phyloP scores from a whole-genome alignment of 176 grass and related monocot genomes.

The Ensete ventricosum region DNA sequence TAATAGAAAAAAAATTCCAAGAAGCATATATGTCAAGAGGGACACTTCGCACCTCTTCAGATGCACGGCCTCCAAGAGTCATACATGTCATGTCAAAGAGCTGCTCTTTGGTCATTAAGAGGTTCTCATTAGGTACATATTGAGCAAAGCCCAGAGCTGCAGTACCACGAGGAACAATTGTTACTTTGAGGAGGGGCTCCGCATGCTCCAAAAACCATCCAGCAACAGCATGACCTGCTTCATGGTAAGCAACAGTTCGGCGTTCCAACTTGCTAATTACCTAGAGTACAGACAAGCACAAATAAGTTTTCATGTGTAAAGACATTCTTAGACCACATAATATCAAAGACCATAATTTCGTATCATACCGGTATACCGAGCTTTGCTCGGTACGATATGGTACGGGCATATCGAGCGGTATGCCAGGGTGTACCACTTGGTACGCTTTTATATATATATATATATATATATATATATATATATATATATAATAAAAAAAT shows the following conservation, averaged over 20 bases:
- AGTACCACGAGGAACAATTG: slow-evolving; percentile 85
- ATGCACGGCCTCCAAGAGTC: slow-evolving; percentile 83
- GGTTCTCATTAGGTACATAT: slow-evolving; percentile 80
- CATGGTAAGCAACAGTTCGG: slow-evolving; percentile 82
- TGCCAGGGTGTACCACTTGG: too few species aligned
- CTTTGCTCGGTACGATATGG: too few species aligned
- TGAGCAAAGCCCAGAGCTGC: slow-evolving; percentile 87
- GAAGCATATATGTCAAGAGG: neutral
- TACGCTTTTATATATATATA: too few species aligned
- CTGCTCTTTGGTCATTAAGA: slow-evolving; percentile 94
- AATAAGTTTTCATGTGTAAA: slow-evolving; percentile 4
- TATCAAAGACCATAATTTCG: too few species aligned
- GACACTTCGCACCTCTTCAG: slow-evolving; percentile 49
- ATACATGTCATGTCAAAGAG: slow-evolving; percentile 92
- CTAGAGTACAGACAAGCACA: slow-evolving; percentile 20
- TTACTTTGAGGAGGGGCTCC: slow-evolving; percentile 85
- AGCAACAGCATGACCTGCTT: slow-evolving; percentile 88
- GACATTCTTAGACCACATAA: neutral
- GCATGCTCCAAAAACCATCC: slow-evolving; percentile 98
- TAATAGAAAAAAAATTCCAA: neutral
- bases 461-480: too few species aligned
- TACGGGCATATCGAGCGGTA: too few species aligned
- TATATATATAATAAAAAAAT: too few species aligned
- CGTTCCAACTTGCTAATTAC: slow-evolving; percentile 91
- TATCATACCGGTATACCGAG: too few species aligned